Percentiles rank a stretch among this genome's conserved stretches.
These are phyloP conservation scores for Lichina pygmaea DNA, from an alignment of 495 filamentous ascomycete species.

Conservation along the genomic window DNA sequence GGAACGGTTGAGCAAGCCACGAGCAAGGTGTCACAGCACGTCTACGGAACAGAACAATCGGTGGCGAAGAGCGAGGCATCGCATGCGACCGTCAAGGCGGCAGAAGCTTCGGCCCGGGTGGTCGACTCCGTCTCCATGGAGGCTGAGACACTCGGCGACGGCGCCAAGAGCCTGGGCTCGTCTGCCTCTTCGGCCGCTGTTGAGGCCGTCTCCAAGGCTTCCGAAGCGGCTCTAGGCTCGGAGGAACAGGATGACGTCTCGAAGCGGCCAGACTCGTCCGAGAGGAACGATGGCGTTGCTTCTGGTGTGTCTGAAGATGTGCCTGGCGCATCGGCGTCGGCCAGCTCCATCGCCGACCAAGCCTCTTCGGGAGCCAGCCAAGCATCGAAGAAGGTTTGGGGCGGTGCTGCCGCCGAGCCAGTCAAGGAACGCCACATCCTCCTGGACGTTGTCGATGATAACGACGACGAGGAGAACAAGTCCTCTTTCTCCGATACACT, in stretches of 20 bases:
- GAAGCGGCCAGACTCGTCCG: too few species aligned
- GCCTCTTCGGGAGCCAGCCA: constrained; percentile 5
- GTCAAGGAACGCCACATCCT: constrained; percentile 22
- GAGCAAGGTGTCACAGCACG: not conserved
- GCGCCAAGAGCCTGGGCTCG: too few species aligned
- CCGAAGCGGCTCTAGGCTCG: too few species aligned
- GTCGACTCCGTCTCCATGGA: not conserved
- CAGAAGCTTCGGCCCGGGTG: not conserved
- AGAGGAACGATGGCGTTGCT: too few species aligned
- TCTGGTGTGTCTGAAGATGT: too few species aligned
- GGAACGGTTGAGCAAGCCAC: not conserved
- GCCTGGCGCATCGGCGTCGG: constrained; percentile 2
- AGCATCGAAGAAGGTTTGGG: constrained; percentile 20
- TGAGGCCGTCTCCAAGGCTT: too few species aligned
- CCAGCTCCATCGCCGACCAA: constrained; percentile 3
- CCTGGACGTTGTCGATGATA: constrained; percentile 20
- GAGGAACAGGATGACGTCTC: too few species aligned
- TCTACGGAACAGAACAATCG: not conserved
- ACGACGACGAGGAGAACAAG: constrained; percentile 21
- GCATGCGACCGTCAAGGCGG: not conserved
- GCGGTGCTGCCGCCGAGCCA: constrained; percentile 26
- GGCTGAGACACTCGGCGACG: too few species aligned
- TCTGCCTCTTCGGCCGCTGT: too few species aligned
- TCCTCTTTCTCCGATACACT: constrained; percentile 19
- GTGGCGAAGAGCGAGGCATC: not conserved